These are phyloP conservation scores for Pythium myriotylum DNA, from an alignment of 352 stramenopile species.

Conservation along the genomic window DNA sequence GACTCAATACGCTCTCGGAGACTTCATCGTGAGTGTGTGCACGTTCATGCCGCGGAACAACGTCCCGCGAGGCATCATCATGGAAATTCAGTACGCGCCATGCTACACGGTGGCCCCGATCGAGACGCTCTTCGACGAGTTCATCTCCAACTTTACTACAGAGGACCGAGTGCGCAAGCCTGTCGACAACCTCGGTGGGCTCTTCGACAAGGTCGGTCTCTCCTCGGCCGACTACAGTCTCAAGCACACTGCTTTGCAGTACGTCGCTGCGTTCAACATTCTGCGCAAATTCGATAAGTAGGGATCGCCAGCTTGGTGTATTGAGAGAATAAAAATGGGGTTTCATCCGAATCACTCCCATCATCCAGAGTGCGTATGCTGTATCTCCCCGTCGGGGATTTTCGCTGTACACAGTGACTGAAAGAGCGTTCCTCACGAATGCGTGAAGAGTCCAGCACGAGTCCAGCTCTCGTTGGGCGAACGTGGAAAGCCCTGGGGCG, in stretches of 20 bases:
- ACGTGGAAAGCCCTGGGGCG: too few relatives aligned
- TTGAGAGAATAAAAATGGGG: too few relatives aligned
- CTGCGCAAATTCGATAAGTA: slow-evolving; percentile 83
- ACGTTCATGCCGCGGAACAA: slow-evolving; percentile 89
- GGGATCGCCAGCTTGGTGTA: not conserved
- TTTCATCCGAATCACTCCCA: too few relatives aligned
- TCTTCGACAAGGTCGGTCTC: slow-evolving; percentile 82
- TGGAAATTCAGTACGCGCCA: slow-evolving; percentile 86
- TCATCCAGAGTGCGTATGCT: too few relatives aligned
- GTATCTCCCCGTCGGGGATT: too few relatives aligned
- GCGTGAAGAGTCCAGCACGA: too few relatives aligned
- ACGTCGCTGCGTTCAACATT: slow-evolving; percentile 87
- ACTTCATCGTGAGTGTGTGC: slow-evolving; percentile 86
- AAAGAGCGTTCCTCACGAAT: too few relatives aligned
- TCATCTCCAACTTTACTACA: slow-evolving; percentile 68
- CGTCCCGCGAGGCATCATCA: slow-evolving; percentile 71
- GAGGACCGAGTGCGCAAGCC: slow-evolving; percentile 76
- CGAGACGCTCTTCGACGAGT: slow-evolving; percentile 86
- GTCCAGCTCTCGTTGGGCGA: too few relatives aligned
- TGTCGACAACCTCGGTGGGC: slow-evolving; percentile 56
- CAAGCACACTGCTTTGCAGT: slow-evolving; percentile 89
- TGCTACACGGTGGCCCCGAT: slow-evolving; percentile 77
- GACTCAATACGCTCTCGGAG: slow-evolving; percentile 78
- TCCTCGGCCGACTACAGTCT: slow-evolving; percentile 75
- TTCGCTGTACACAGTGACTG: too few relatives aligned